Conservation (phyloP, 257 asterid genomes). For the Solanum infundibuliforme region DNA sequence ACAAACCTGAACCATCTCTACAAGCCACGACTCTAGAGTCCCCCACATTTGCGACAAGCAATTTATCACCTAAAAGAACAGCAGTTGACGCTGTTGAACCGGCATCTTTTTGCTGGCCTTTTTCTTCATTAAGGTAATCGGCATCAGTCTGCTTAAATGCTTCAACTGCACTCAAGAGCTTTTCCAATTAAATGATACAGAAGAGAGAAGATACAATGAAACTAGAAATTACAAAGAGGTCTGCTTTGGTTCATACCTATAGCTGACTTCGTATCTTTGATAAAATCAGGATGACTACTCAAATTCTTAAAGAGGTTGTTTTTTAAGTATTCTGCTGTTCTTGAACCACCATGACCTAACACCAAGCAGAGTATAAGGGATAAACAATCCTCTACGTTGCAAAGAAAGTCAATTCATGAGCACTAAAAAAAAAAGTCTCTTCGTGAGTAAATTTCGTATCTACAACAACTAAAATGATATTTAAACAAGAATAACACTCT, state of each 20-base stretch:
- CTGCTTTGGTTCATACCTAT: constrained; percentile 36
- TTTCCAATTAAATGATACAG: constrained; percentile 3
- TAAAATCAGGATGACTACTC: constrained; percentile 57
- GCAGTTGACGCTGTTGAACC: constrained; percentile 87
- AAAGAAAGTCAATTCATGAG: not conserved
- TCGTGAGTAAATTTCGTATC: not conserved
- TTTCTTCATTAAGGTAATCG: constrained; percentile 58
- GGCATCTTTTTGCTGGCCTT: constrained; percentile 60
- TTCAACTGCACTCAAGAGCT: constrained; percentile 45
- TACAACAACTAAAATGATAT: not conserved
- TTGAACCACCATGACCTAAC: constrained; percentile 75
- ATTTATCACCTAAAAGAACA: constrained; percentile 48
- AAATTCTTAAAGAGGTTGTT: constrained; percentile 61
- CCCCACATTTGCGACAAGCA: constrained; percentile 73
- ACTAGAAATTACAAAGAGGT: not conserved
- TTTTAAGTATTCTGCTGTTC: constrained; percentile 74
- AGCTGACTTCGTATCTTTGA: constrained; percentile 58
- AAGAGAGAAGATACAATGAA: not conserved
- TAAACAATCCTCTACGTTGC: not conserved
- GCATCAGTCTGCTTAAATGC: constrained; percentile 55
- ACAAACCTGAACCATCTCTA: constrained; percentile 66
- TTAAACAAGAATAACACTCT: not conserved
- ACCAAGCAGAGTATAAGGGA: not conserved
- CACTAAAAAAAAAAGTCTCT: not conserved
- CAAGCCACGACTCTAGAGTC: constrained; percentile 81